These are phyloP conservation scores for Ogataea pilisensis DNA, from an alignment of 805 yeast genomes.

Conservation along the genomic window DNA sequence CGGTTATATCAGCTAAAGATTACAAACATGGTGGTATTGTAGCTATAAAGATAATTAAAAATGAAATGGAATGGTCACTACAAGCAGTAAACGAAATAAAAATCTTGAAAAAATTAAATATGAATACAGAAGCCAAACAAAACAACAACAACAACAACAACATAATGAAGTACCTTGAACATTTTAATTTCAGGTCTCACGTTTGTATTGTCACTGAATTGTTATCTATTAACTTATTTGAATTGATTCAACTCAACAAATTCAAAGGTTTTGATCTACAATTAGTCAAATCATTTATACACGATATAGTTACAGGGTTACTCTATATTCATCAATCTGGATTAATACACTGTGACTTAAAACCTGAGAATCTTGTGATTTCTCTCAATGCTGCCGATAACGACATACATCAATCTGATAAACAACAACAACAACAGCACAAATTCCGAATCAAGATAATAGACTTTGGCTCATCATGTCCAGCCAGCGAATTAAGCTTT, in stretches of 20 bases:
- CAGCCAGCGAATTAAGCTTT: conserved; percentile 37
- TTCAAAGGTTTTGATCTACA: conserved; percentile 46
- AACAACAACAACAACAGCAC: conserved; percentile 6
- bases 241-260: conserved; percentile 46
- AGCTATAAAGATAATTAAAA: conserved; percentile 77
- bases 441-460: conserved; percentile 52
- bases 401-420: no score
- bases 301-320: conserved; percentile 57
- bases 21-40: conserved; percentile 53
- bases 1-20: conserved; percentile 66
- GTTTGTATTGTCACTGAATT: conserved; percentile 77
- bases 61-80: conserved; percentile 65
- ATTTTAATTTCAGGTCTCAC: conserved; percentile 77
- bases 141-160: conserved; percentile 25
- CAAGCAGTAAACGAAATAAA: conserved; percentile 79
- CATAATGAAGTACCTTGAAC: conserved; percentile 56
- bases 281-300: conserved; percentile 42
- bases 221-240: conserved; percentile 62
- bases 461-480: conserved; percentile 75
- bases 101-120: conserved; percentile 48
- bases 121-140: no score
- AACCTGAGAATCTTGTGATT: conserved; percentile 76
- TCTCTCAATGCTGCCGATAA: no score
- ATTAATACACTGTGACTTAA: conserved; percentile 79
- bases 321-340: conserved; percentile 50